These are phyloP conservation scores for Diospyros kaki DNA, from an alignment of 148 eudicot genomes.

Conservation along the genomic window DNA sequence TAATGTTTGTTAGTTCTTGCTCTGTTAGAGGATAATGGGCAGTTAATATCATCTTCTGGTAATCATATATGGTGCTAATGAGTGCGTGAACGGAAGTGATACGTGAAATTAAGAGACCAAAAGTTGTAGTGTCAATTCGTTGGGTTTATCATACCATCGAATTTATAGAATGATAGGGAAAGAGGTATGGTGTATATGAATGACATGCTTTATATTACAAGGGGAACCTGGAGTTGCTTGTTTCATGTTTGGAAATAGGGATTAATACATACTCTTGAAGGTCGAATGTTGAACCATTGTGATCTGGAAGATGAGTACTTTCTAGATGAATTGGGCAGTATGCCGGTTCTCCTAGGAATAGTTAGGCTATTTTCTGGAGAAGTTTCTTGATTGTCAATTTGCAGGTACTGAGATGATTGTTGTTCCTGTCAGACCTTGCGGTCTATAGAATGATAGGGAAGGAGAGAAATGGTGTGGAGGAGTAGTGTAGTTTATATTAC, in stretches of 20 bases:
- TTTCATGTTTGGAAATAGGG: background rate
- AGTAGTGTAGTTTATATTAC: background rate
- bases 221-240: background rate
- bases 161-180: background rate
- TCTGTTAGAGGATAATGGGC: background rate
- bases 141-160: background rate
- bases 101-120: background rate
- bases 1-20: background rate
- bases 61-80: background rate
- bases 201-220: background rate
- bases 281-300: background rate
- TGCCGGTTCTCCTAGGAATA: background rate
- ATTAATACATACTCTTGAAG: background rate
- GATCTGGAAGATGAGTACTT: constrained; percentile 1
- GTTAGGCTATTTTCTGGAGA: background rate
- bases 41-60: background rate
- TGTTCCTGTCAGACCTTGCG: background rate
- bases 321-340: background rate
- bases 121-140: background rate
- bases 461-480: background rate
- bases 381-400: too few relatives aligned
- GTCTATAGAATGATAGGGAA: background rate
- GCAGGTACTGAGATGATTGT: too few relatives aligned
- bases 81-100: background rate
- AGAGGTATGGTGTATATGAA: background rate